A percentile compares a stretch with the other conserved stretches of the same genome.
Evolutionary conservation across 2,329 filamentous ascomycete species (phyloP).

Genomic region (Zelopaecilomyces penicillatus): DNA sequence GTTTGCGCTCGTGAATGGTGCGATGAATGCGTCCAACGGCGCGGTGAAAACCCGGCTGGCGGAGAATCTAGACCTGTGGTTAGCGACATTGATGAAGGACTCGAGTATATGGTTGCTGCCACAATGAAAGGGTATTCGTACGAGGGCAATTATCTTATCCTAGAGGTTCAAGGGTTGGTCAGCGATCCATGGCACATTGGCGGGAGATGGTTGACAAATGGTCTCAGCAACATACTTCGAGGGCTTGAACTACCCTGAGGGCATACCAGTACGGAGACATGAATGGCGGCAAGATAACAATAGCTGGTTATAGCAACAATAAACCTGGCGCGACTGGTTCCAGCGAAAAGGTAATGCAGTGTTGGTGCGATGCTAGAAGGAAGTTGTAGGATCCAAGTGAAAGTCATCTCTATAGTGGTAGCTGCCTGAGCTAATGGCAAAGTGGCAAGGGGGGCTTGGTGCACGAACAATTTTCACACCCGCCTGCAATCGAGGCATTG

Average conservation of each 20-base stretch:
- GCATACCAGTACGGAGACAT: slow-evolving; percentile 27
- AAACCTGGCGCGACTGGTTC: no score
- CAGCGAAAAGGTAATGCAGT: no score
- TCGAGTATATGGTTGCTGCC: neutral
- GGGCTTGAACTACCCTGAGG: slow-evolving; percentile 25
- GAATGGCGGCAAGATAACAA: neutral
- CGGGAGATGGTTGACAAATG: neutral
- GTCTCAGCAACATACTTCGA: slow-evolving; percentile 19
- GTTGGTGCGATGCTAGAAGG: no score
- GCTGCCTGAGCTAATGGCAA: no score
- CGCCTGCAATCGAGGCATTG: no score
- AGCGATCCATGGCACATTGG: neutral
- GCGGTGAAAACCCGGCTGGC: slow-evolving; percentile 42
- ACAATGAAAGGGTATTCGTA: slow-evolving; percentile 8
- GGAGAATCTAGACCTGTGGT: slow-evolving; percentile 33
- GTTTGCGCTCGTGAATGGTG: slow-evolving; percentile 36
- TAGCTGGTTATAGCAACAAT: no score
- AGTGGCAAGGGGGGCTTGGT: no score
- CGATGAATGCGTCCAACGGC: slow-evolving; percentile 45
- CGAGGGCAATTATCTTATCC: slow-evolving; percentile 26
- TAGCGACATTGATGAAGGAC: slow-evolving; percentile 4
- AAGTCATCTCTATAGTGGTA: no score
- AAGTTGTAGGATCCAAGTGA: no score
- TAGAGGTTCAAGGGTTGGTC: slow-evolving; percentile 6
- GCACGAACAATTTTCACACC: no score